A percentile compares a stretch with the other conserved stretches of the same genome.
These are phyloP conservation scores for Saccharomycopsis fibuligera DNA, from an alignment of 805 yeast species.

Conservation along the genomic window DNA sequence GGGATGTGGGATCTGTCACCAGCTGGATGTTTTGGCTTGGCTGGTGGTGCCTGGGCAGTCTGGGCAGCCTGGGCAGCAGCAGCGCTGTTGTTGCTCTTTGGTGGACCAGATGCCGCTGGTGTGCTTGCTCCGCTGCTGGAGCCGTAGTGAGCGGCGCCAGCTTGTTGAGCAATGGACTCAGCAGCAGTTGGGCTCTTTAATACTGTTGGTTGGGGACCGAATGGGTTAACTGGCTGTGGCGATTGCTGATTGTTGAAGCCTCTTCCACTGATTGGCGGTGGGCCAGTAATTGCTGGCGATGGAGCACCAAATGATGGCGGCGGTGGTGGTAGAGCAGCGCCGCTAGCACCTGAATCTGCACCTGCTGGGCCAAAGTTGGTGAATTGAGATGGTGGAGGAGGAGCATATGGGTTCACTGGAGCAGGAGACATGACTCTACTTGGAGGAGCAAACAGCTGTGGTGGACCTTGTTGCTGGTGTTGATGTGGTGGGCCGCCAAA, in stretches of 20 bases:
- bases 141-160: slow-evolving; percentile 26
- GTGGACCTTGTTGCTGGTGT: background rate
- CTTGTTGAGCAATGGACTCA: slow-evolving; percentile 26
- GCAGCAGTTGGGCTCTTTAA: slow-evolving; percentile 22
- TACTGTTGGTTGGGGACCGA: slow-evolving; percentile 18
- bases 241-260: background rate
- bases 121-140: too few relatives aligned
- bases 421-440: slow-evolving; percentile 21
- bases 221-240: slow-evolving; percentile 5
- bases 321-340: slow-evolving; percentile 14
- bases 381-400: slow-evolving; percentile 19
- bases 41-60: slow-evolving; percentile 24
- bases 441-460: slow-evolving; percentile 17
- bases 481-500: too few relatives aligned
- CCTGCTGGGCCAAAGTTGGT: background rate
- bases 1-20: slow-evolving; percentile 71
- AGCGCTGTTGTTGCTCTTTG: background rate
- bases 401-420: slow-evolving; percentile 31
- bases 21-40: slow-evolving; percentile 34
- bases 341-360: background rate
- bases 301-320: slow-evolving; percentile 22
- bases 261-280: slow-evolving; percentile 4
- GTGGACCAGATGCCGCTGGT: too few relatives aligned
- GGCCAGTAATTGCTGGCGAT: slow-evolving; percentile 22
- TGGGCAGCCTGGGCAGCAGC: slow-evolving; percentile 1